These are phyloP conservation scores for Pseudozyma sp. DNA, from an alignment of 1,284 basidiomycete genomes.

Conservation along the genomic window DNA sequence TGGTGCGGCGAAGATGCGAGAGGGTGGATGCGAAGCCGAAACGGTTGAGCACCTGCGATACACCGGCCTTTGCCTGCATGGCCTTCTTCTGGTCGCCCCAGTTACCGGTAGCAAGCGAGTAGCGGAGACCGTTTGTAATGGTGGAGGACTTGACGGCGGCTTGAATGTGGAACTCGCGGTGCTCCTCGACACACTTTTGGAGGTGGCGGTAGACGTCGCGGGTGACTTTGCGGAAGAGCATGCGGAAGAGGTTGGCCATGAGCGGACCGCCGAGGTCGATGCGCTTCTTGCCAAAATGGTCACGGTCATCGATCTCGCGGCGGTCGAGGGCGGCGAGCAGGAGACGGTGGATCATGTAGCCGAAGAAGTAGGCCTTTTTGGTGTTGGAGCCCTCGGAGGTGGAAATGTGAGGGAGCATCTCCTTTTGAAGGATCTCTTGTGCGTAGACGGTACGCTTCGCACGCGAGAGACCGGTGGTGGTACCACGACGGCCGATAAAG, in stretches of 20 bases:
- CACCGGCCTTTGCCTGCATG: slow-evolving; percentile 94
- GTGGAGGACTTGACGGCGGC: slow-evolving; percentile 91
- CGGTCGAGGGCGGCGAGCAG: slow-evolving; percentile 92
- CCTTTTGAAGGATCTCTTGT: slow-evolving; percentile 97
- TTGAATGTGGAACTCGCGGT: slow-evolving; percentile 93
- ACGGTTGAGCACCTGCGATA: slow-evolving; percentile 97
- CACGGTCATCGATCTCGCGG: slow-evolving; percentile 96
- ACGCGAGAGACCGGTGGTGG: slow-evolving; percentile 89
- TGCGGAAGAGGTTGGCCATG: slow-evolving; percentile 93
- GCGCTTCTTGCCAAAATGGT: slow-evolving; percentile 99
- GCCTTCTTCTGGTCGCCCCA: slow-evolving; percentile 99
- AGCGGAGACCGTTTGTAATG: slow-evolving; percentile 97
- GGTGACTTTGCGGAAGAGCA: slow-evolving; percentile 96
- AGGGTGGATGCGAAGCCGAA: slow-evolving; percentile 99
- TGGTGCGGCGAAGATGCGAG: slow-evolving; percentile 96
- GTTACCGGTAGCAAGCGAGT: slow-evolving; percentile 97
- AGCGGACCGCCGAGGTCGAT: slow-evolving; percentile 95
- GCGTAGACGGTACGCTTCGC: slow-evolving; percentile 95
- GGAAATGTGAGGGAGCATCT: slow-evolving; percentile 97
- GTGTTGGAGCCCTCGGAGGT: slow-evolving; percentile 95
- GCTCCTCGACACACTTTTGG: slow-evolving; percentile 93
- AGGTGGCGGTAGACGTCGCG: slow-evolving; percentile 97
- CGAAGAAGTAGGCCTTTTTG: slow-evolving; percentile 99
- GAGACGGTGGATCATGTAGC: slow-evolving; percentile 99
- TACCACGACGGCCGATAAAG: slow-evolving; percentile 98